phyloP scores from a whole-genome alignment of 2,329 filamentous ascomycete genomes.

The Rachicladosporium sp. region DNA sequence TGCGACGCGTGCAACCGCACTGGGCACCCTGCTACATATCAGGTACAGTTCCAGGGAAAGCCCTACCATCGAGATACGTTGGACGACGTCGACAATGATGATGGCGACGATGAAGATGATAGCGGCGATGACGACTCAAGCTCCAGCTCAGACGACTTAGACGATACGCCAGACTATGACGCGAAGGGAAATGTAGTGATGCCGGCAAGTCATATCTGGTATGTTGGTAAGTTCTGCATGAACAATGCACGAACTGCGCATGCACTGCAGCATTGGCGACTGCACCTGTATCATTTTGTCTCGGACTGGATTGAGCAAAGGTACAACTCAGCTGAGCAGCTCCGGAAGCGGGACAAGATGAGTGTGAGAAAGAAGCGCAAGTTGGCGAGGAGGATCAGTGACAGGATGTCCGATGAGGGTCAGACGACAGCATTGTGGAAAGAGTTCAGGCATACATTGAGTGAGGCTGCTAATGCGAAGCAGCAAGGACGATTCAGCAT shows the following conservation, averaged over 20 bases:
- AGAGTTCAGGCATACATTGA: slow-evolving; percentile 52
- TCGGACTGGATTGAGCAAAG: slow-evolving; percentile 47
- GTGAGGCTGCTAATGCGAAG: slow-evolving; percentile 44
- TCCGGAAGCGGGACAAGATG: slow-evolving; percentile 50
- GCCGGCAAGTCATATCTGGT: slow-evolving; percentile 35
- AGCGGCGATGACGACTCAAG: slow-evolving; percentile 29
- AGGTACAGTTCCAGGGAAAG: slow-evolving; percentile 50
- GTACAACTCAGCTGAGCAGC: slow-evolving; percentile 43
- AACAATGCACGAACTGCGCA: slow-evolving; percentile 58
- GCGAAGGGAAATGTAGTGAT: slow-evolving; percentile 37
- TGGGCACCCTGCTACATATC: slow-evolving; percentile 54
- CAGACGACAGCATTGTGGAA: slow-evolving; percentile 51
- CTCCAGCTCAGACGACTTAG: slow-evolving; percentile 3
- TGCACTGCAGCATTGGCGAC: slow-evolving; percentile 62
- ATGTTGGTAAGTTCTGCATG: slow-evolving; percentile 46
- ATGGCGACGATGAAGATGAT: slow-evolving; percentile 39
- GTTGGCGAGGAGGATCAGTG: slow-evolving; percentile 45
- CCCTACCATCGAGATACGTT: slow-evolving; percentile 56
- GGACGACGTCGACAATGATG: slow-evolving; percentile 44
- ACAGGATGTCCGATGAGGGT: slow-evolving; percentile 48
- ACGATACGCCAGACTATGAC: slow-evolving; percentile 31
- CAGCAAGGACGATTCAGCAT: slow-evolving; percentile 9
- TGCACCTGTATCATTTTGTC: slow-evolving; percentile 60
- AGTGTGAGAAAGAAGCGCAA: slow-evolving; percentile 46
- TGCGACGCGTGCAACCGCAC: slow-evolving; percentile 62